These are phyloP conservation scores for Sicyos edulis DNA, from an alignment of 306 rosid species.

Conservation along the genomic window DNA sequence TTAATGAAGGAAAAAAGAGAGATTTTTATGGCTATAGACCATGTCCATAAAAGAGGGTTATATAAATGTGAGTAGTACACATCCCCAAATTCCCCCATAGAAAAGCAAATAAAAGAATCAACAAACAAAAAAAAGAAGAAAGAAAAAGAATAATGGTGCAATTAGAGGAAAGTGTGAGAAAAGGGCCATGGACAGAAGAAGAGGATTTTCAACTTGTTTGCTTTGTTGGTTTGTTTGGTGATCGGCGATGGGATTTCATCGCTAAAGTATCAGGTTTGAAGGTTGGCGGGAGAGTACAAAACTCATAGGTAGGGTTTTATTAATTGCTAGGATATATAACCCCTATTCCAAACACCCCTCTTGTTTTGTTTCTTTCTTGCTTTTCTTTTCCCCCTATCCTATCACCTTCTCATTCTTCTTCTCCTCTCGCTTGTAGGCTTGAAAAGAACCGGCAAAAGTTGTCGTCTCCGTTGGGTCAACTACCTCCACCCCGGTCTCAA, in stretches of 20 bases:
- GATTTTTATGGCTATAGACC: too few species aligned
- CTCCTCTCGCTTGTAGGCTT: slow-evolving; percentile 55
- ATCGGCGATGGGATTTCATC: slow-evolving; percentile 90
- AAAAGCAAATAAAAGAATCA: too few species aligned
- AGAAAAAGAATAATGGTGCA: too few species aligned
- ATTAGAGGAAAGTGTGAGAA: slow-evolving; percentile 32
- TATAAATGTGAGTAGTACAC: too few species aligned
- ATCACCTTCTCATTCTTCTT: not conserved
- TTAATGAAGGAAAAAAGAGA: too few species aligned
- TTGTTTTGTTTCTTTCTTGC: not conserved
- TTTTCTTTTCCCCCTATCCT: too few species aligned
- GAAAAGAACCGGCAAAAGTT: slow-evolving; percentile 95
- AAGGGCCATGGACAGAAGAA: slow-evolving; percentile 94
- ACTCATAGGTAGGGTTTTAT: slow-evolving; percentile 48
- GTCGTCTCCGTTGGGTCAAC: slow-evolving; percentile 93
- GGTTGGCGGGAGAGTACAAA: slow-evolving; percentile 89
- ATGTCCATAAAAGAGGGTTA: too few species aligned
- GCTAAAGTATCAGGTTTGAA: slow-evolving; percentile 99
- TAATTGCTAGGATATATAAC: slow-evolving; percentile 25
- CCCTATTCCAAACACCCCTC: too few species aligned
- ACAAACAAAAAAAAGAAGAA: too few species aligned
- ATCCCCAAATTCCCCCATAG: too few species aligned
- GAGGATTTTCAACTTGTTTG: slow-evolving; percentile 73
- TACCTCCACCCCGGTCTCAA: slow-evolving; percentile 96
- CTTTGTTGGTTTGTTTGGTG: slow-evolving; percentile 83